Conservation (phyloP, 805 yeast species). For the Ogataea paradorogensis region DNA sequence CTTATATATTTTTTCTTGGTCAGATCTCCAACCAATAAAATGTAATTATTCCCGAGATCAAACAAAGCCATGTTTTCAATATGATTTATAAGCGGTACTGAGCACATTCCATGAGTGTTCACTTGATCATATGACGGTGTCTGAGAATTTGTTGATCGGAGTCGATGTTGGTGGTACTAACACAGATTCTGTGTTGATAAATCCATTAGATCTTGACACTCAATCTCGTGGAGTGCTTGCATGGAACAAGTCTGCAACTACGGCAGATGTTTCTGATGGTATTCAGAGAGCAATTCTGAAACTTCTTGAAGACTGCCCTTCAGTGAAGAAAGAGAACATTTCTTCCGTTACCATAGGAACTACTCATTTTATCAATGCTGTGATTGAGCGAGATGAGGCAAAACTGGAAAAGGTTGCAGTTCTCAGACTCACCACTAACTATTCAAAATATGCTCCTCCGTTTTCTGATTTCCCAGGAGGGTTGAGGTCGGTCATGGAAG, state of each 20-base stretch:
- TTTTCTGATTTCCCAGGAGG: slow-evolving; percentile 8
- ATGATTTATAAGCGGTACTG: not conserved
- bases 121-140: not conserved
- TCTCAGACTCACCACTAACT: not conserved
- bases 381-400: slow-evolving; percentile 4
- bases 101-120: not conserved
- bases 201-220: slow-evolving; percentile 30
- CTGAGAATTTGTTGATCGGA: slow-evolving; percentile 33
- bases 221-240: slow-evolving; percentile 36
- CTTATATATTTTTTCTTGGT: not conserved
- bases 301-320: slow-evolving; percentile 28
- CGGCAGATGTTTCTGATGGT: slow-evolving; percentile 43
- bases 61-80: not conserved
- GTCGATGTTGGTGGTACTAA: slow-evolving; percentile 54
- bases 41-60: not conserved
- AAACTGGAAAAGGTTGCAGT: slow-evolving; percentile 8
- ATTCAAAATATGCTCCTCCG: slow-evolving; percentile 5
- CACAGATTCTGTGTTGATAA: slow-evolving; percentile 45
- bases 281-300: slow-evolving; percentile 35
- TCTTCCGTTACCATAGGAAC: slow-evolving; percentile 10
- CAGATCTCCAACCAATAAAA: not conserved
- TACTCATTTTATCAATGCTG: slow-evolving; percentile 10
- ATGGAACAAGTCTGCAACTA: slow-evolving; percentile 45
- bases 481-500: slow-evolving; percentile 3
- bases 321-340: slow-evolving; percentile 7